Percentiles rank a stretch among this genome's conserved stretches.
These are phyloP conservation scores for Spathaspora sp. DNA, from an alignment of 805 yeast genomes.

Conservation along the genomic window DNA sequence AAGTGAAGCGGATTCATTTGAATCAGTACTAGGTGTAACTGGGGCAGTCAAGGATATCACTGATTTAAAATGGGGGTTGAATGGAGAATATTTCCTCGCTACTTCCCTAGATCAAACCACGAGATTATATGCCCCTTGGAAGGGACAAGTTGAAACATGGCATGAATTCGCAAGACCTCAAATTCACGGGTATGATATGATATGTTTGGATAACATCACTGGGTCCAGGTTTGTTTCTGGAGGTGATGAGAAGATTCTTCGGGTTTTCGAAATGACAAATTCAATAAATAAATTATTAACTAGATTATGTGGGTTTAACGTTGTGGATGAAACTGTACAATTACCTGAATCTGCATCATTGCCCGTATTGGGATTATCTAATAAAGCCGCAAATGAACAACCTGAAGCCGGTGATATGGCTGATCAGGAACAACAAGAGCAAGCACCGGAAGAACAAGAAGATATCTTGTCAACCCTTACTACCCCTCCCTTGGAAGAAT, in stretches of 20 bases:
- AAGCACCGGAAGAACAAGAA: constrained; percentile 19
- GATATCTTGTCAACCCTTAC: constrained; percentile 45
- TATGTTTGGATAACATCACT: constrained; percentile 62
- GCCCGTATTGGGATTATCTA: constrained; percentile 91
- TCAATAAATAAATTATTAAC: constrained; percentile 64
- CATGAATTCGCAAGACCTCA: constrained; percentile 96
- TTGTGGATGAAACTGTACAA: constrained; percentile 14
- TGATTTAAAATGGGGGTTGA: constrained; percentile 70
- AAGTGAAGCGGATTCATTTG: constrained; percentile 33
- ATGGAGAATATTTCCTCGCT: constrained; percentile 63
- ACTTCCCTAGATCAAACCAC: constrained; percentile 95
- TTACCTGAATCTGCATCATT: constrained; percentile 84
- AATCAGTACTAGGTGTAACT: constrained; percentile 55
- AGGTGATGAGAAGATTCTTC: constrained; percentile 89
- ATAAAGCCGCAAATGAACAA: constrained; percentile 69
- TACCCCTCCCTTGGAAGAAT: constrained; percentile 83
- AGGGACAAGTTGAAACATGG: constrained; percentile 49
- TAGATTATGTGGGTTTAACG: constrained; percentile 46
- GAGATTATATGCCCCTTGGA: constrained; percentile 71
- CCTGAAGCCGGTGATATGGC: constrained; percentile 36
- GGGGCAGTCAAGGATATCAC: constrained; percentile 77
- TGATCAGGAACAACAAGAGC: constrained; percentile 29
- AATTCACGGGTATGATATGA: constrained; percentile 97
- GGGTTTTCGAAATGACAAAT: constrained; percentile 86
- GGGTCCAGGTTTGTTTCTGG: constrained; percentile 76